These are phyloP conservation scores for Colletotrichum phormii DNA, from an alignment of 2,329 filamentous ascomycete species.

Conservation along the genomic window DNA sequence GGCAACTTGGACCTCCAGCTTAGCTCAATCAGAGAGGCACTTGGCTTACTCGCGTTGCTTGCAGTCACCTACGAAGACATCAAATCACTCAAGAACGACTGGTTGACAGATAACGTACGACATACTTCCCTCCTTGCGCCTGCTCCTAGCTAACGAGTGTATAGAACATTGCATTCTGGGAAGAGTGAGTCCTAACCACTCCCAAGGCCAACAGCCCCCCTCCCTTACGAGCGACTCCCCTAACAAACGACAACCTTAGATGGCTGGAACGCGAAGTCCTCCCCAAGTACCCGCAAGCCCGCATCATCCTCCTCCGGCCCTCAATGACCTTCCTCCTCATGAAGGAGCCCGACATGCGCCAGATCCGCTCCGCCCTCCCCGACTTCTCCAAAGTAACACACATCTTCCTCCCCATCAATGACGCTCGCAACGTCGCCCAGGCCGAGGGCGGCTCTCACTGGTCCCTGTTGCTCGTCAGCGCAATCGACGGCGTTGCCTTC, in stretches of 20 bases:
- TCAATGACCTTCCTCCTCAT: slow-evolving; percentile 94
- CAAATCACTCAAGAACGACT: slow-evolving; percentile 88
- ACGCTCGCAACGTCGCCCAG: slow-evolving; percentile 78
- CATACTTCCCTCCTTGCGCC: background rate
- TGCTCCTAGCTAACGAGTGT: slow-evolving; percentile 41
- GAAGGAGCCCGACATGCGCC: slow-evolving; percentile 71
- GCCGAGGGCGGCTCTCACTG: slow-evolving; percentile 96
- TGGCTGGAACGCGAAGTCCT: slow-evolving; percentile 93
- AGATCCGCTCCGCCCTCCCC: slow-evolving; percentile 77
- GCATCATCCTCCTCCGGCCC: slow-evolving; percentile 91
- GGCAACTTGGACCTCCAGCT: background rate
- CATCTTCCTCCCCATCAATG: slow-evolving; percentile 95
- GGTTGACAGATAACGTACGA: slow-evolving; percentile 93
- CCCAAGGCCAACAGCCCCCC: background rate
- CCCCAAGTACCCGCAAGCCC: slow-evolving; percentile 80
- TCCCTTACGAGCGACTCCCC: slow-evolving; percentile 8
- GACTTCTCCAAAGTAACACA: slow-evolving; percentile 86
- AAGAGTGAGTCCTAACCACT: slow-evolving; percentile 73
- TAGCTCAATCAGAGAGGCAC: background rate
- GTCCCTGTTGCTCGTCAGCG: slow-evolving; percentile 90
- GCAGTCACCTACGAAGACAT: slow-evolving; percentile 90
- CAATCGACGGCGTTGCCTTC: slow-evolving; percentile 91
- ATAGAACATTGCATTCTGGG: slow-evolving; percentile 96
- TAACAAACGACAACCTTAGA: slow-evolving; percentile 50
- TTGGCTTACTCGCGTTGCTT: slow-evolving; percentile 14